These are phyloP conservation scores for Jatropha curcas DNA, from an alignment of 345 rosid species.

Conservation along the genomic window DNA sequence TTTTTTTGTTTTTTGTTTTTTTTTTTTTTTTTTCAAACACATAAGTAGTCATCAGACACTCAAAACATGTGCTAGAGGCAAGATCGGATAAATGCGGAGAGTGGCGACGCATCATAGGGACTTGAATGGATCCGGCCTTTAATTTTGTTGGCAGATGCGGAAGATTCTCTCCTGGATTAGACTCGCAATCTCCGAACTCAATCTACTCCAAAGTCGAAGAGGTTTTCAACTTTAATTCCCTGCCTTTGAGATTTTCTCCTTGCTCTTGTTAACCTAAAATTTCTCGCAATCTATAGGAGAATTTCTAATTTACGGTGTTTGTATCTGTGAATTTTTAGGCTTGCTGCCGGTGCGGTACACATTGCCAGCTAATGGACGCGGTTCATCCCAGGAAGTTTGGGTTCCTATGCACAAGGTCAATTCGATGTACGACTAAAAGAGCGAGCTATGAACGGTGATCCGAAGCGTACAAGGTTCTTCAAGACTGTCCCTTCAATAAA, in stretches of 20 bases:
- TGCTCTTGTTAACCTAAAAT: not conserved
- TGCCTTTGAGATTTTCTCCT: not conserved
- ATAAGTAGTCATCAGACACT: not conserved
- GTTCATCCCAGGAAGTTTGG: constrained; percentile 80
- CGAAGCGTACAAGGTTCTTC: constrained; percentile 95
- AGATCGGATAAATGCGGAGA: constrained; percentile 22
- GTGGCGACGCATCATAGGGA: constrained; percentile 88
- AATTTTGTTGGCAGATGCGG: constrained; percentile 94
- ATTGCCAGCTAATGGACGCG: constrained; percentile 91
- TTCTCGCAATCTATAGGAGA: not conserved
- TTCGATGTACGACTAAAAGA: constrained; percentile 94
- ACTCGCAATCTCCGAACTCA: constrained; percentile 83
- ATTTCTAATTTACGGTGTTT: too few species aligned
- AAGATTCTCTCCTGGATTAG: constrained; percentile 97
- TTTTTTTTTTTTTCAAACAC: not conserved
- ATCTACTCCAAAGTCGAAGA: constrained; percentile 97
- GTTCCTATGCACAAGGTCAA: constrained; percentile 99
- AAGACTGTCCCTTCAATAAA: constrained; percentile 95
- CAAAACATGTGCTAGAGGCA: too few species aligned
- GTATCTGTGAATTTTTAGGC: constrained; percentile 48
- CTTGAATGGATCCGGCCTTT: constrained; percentile 92
- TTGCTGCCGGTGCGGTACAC: constrained; percentile 88
- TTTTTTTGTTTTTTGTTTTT: not conserved
- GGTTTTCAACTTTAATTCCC: constrained; percentile 37
- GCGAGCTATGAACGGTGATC: constrained; percentile 96